Evolutionary conservation across 2,329 filamentous ascomycete genomes (phyloP), one percentile per base, ranked within the genome.

Genomic region (Colletotrichum aenigma): DNA sequence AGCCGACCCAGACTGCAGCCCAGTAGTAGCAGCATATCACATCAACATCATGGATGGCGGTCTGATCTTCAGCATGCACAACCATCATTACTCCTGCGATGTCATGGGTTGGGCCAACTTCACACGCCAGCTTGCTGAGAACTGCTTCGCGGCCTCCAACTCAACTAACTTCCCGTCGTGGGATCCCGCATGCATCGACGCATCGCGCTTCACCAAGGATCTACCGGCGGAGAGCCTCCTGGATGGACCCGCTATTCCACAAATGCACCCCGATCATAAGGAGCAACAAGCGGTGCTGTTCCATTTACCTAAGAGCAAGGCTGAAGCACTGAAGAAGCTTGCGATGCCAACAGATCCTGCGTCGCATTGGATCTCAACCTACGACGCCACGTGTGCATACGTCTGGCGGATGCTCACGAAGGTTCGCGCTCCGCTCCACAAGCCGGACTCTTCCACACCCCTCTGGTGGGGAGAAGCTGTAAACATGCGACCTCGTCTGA

Each of bases 41-140:
- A 82, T 83, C 2, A 88, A 85, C 76, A 84, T 88, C 43, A 80
- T 87, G 24, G 81, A 79, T 0, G 85, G 85, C 2, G 86, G 86
- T 0, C 71, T 87, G 3, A 80, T 88, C 6, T 82, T 87, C 65
- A 83, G 82, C 61, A 85, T 85, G 65, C 85, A 87, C 52, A 79
- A 80, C 66, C 86, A 88, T 55, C 86, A 88, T 71, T 88, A 85
- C 62, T 76, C 82, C 64, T 86, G 86, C 75, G 86, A 88, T 77
- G 78, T 86, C 0, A 86, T 85, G 82, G 86, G 85, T 7, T 87
- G 85, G 84, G 80, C 82, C 3, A 79, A 80, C 7, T 82, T 85
- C n/a, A 78, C 80, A 0, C 81, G 83, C 28, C 85, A 87, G 79
- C 82, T 87, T 8, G 86, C 85, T 5, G 86, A 87, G 43, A 87